phyloP scores from a whole-genome alignment of 306 rosid genomes.

The Psophocarpus tetragonolobus region DNA sequence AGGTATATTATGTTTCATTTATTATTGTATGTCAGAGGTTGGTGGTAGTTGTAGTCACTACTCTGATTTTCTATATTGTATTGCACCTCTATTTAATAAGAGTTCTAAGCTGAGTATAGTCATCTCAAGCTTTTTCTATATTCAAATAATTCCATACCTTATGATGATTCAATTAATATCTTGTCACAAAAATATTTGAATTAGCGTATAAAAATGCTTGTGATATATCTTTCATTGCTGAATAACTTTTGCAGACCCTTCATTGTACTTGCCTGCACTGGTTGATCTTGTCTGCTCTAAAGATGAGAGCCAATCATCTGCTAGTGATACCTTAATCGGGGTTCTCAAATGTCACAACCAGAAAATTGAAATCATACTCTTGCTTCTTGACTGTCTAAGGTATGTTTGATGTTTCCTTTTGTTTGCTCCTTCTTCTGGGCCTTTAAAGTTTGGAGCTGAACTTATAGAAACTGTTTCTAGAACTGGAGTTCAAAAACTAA shows the following conservation, averaged over 20 bases:
- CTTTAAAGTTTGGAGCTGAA: constrained; percentile 21
- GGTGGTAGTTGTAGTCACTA: too few species aligned
- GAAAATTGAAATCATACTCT: constrained; percentile 59
- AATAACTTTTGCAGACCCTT: constrained; percentile 71
- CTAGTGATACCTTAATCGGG: constrained; percentile 56
- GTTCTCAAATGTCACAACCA: constrained; percentile 71
- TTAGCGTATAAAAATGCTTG: constrained; percentile 1
- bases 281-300: constrained; percentile 60
- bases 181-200: constrained; percentile 2
- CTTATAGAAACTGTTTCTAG: constrained; percentile 13
- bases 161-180: neutral
- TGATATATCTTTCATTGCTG: constrained; percentile 25
- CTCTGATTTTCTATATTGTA: too few species aligned
- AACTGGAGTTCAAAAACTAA: constrained; percentile 14
- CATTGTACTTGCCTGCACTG: constrained; percentile 63
- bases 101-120: too few species aligned
- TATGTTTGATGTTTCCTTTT: constrained; percentile 47
- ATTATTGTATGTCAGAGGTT: too few species aligned
- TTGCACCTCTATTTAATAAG: too few species aligned
- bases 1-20: too few species aligned
- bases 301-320: constrained; percentile 60
- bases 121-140: too few species aligned
- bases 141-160: neutral
- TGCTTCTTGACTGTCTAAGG: constrained; percentile 86
- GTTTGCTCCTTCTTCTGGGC: neutral